Conservation (phyloP, 75 land plant species). For the Sequoia sempervirens region DNA sequence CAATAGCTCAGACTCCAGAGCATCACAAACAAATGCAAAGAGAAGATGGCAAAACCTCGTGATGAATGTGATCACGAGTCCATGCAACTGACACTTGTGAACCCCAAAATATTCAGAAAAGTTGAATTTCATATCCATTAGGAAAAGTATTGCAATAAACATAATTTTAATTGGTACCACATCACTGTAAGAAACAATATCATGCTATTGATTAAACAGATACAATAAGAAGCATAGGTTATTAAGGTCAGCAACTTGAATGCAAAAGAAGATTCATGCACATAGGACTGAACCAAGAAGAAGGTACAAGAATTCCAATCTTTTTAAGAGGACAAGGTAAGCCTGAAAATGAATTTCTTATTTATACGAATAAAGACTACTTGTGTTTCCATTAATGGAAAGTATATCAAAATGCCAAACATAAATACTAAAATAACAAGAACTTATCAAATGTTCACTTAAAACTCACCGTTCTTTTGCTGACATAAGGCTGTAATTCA, state of each 20-base stretch:
- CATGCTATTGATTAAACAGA: not conserved
- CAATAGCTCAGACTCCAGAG: not conserved
- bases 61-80: not conserved
- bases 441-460: not conserved
- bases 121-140: not conserved
- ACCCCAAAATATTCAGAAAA: not conserved
- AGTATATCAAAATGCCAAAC: not conserved
- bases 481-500: slow-evolving; percentile 70
- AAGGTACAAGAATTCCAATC: not conserved
- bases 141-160: not conserved
- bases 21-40: not conserved
- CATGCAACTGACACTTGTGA: not conserved
- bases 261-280: not conserved
- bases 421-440: not conserved
- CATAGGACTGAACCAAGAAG: not conserved
- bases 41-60: not conserved
- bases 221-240: not conserved
- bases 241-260: not conserved
- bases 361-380: not conserved
- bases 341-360: not conserved
- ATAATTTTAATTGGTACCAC: not conserved
- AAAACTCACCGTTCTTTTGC: slow-evolving; percentile 74
- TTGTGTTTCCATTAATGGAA: not conserved
- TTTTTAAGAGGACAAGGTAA: not conserved
- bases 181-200: not conserved